phyloP scores from a whole-genome alignment of 2,329 filamentous ascomycete species.

The Verticillium zaregamsianum region DNA sequence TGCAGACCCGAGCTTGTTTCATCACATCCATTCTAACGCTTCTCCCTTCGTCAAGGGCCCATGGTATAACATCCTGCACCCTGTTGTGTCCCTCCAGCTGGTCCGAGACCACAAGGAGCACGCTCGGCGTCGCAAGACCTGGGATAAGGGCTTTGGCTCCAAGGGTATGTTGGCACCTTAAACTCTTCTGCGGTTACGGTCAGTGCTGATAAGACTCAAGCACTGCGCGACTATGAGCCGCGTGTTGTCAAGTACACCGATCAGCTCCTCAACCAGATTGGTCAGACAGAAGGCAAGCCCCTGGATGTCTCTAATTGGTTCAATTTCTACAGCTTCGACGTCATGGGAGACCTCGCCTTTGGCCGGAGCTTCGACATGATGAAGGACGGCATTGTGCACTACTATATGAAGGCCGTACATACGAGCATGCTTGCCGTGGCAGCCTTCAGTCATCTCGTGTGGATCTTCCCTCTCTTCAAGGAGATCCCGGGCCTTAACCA shows the following conservation, averaged over 20 bases:
- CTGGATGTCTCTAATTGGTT: conserved; percentile 27
- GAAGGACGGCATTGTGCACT: conserved; percentile 18
- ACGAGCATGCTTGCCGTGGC: conserved; percentile 17
- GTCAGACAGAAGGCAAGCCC: conserved; percentile 12
- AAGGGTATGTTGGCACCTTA: conserved; percentile 15
- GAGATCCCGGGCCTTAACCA: conserved; percentile 15
- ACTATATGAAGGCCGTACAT: conserved; percentile 20
- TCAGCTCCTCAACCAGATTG: conserved; percentile 18
- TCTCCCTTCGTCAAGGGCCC: conserved; percentile 25
- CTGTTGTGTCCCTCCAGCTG: conserved; percentile 23
- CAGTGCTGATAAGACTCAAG: neutral
- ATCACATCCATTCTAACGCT: conserved; percentile 20
- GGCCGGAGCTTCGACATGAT: conserved; percentile 31
- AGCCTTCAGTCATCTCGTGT: conserved; percentile 17
- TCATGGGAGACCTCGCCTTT: conserved; percentile 38
- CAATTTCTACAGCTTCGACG: conserved; percentile 32
- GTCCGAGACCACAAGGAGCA: conserved; percentile 25
- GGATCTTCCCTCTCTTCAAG: conserved; percentile 17
- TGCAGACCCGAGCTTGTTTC: conserved; percentile 20
- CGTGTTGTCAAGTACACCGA: conserved; percentile 18
- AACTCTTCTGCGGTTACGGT: too few species aligned
- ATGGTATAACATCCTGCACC: conserved; percentile 26
- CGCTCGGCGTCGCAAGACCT: conserved; percentile 24
- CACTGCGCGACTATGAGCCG: conserved; percentile 22
- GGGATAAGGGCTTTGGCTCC: conserved; percentile 25